A percentile compares a stretch with the other conserved stretches of the same genome.
phyloP scores from a whole-genome alignment of 75 land plant species.

The Cunninghamia lanceolata region DNA sequence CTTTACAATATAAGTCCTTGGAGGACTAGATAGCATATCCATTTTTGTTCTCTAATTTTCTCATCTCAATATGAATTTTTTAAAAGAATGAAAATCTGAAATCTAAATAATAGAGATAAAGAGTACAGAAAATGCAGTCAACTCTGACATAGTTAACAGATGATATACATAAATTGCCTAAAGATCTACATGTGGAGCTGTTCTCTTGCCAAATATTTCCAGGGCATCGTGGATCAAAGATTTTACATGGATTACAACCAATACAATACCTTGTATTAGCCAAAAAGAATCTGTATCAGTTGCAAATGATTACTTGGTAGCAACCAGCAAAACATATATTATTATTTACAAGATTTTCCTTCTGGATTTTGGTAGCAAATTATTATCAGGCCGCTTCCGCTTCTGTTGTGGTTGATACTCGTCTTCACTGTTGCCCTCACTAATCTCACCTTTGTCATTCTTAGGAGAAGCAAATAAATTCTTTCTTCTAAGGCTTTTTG shows the following conservation, averaged over 20 bases:
- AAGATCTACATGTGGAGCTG: background rate
- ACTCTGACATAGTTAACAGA: background rate
- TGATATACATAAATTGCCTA: background rate
- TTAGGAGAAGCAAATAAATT: constrained; percentile 4
- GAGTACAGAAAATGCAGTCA: too few species aligned
- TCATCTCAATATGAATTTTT: background rate
- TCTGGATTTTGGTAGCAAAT: background rate
- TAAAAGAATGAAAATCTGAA: background rate
- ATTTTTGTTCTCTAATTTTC: background rate
- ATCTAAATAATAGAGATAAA: background rate
- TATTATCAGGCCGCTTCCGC: background rate
- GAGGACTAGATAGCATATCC: background rate
- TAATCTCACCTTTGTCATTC: background rate
- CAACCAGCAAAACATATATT: background rate
- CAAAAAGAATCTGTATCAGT: background rate
- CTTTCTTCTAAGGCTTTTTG: background rate
- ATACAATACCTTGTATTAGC: background rate
- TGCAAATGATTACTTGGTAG: background rate
- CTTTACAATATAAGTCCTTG: background rate
- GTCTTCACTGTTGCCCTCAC: background rate
- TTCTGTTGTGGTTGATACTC: background rate
- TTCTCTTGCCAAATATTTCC: background rate
- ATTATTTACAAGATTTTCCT: background rate
- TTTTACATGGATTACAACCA: background rate
- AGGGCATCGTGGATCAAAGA: background rate